Evolutionary conservation across 2,329 filamentous ascomycete species (phyloP), one percentile per base, ranked within the genome.

Genomic region (Plectosphaerella plurivora): DNA sequence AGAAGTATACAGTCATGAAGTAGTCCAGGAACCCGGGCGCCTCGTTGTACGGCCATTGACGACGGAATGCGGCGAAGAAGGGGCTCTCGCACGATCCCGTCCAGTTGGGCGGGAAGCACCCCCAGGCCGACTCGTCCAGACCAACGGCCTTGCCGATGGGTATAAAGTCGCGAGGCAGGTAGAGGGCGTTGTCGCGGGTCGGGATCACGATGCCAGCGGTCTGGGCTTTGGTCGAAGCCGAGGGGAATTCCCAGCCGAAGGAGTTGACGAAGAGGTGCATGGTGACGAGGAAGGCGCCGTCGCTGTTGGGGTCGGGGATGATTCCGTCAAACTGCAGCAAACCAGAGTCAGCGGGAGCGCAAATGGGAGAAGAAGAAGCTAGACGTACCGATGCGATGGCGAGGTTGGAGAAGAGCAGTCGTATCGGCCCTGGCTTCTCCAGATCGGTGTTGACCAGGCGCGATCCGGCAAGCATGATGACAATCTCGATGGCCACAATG

Each of bases 241-340:
- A 22, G n/a, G 51, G 55, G 15, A 56, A 51, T n/a, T 56, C 50
- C 39, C 53, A 57, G 28, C 52, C 54, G 15, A 57, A 56, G 1
- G 54, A 48, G 18, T 24, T 24, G 25, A 47, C 41, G 52, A 56
- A 57, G 47, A 52, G 28, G 50, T 47, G 50, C 51, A 57, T 52
- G 16, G 47, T 52, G 2, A 57, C 47, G 7, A 54, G 47, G 37
- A 56, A 57, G 15, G 45, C n/a, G 16, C 36, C 36, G 14, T 52
- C 15, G 3, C 47, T 47, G 11, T 16, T 15, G 8, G 39, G 2
- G 8, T 50, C 51, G 36, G 50, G 28, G 11, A 56, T 14, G 47
- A 57, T 56, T 36, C 54, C 55, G 25, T 54, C 25, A 14, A 57
- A 57, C 54, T 56, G 45, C 10, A 33, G 8, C 2, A 2, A 4